Conservation (phyloP, 2,329 filamentous ascomycete species). For the Sporothrix schenckii region DNA sequence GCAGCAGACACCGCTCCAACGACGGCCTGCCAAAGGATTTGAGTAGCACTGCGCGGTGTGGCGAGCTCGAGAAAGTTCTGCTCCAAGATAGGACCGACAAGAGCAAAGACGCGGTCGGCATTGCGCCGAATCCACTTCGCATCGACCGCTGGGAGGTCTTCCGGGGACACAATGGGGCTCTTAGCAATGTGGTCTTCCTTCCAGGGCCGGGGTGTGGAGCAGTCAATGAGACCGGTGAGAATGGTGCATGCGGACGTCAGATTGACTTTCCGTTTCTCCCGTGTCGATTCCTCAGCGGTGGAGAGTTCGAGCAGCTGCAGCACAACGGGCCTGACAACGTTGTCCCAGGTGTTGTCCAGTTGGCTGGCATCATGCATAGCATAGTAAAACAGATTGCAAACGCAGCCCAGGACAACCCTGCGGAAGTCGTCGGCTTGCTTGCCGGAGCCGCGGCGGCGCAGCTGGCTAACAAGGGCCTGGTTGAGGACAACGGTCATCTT, state of each 20-base stretch:
- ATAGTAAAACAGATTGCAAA: conserved; percentile 83
- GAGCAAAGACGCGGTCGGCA: conserved; percentile 63
- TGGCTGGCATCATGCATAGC: conserved; percentile 68
- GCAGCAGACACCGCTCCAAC: conserved; percentile 67
- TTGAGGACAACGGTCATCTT: conserved; percentile 57
- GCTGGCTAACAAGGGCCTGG: conserved; percentile 68
- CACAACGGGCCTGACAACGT: conserved; percentile 68
- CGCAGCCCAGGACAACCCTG: conserved; percentile 64
- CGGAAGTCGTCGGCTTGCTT: conserved; percentile 63
- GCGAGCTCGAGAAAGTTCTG: conserved; percentile 65
- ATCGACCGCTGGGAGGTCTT: conserved; percentile 84
- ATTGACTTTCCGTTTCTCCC: conserved; percentile 47
- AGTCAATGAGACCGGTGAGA: conserved; percentile 72
- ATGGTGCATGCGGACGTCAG: conserved; percentile 66
- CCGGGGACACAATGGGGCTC: conserved; percentile 58
- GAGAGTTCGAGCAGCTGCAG: conserved; percentile 55
- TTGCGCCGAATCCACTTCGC: conserved; percentile 84
- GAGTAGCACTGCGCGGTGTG: conserved; percentile 57
- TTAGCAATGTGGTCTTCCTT: conserved; percentile 71
- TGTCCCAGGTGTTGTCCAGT: conserved; percentile 77
- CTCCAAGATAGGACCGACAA: conserved; percentile 63
- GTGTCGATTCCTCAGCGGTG: conserved; percentile 41
- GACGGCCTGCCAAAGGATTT: conserved; percentile 63
- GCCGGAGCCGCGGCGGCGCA: conserved; percentile 63
- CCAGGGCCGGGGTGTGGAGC: conserved; percentile 65